Base-by-base conservation (phyloP, 345 rosid species). In the Syzygium aromaticum region DNA sequence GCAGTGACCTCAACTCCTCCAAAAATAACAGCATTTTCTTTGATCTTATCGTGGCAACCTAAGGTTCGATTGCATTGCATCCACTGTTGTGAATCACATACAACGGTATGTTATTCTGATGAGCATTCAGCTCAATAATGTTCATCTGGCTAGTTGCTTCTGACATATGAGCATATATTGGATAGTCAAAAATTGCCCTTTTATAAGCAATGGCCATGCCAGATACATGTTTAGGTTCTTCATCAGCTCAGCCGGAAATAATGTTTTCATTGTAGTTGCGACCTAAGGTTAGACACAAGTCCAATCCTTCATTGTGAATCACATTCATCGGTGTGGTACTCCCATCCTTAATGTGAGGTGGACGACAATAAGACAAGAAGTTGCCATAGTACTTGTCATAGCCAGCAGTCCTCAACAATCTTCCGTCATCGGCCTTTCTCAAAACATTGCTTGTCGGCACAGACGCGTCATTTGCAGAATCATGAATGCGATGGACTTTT, bases 401-500 rank as follows among this genome's bases (percentile, higher is more conserved):
- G 56, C 57, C 19, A 52, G 85, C 49, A 54, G 85, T 86, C 61
- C 87, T 83, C 83, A 90, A 59, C 83, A 85, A 77, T 52, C 83
- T 33, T 77, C 80, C 63, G n/a, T 86, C 88, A 89, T 89, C 86
- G 59, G 85, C 92, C 77, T 86, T 85, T 56, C 87, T 38, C 85
- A 83, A 90, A 38, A 88, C 85, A 54, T 86, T 86, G 27, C 77
- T 92, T 86, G 78, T 28, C 38, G 92, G 82, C 51, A 83, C 85
- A 86, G 89, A 85, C 84, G 87, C 86, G 85, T 86, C 88, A 38
- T 83, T 85, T 57, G 25, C 85, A 25, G 90, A 87, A 67, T 87
- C 93, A 84, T 87, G 86, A 46, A 91, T 92, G 84, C 88, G 91
- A 87, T 90, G 91, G 88, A 92, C 89, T 83, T 77, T 88, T 84